Evolutionary conservation across 2,329 filamentous ascomycete species (phyloP).

Genomic region (Paecilomyces sp.): DNA sequence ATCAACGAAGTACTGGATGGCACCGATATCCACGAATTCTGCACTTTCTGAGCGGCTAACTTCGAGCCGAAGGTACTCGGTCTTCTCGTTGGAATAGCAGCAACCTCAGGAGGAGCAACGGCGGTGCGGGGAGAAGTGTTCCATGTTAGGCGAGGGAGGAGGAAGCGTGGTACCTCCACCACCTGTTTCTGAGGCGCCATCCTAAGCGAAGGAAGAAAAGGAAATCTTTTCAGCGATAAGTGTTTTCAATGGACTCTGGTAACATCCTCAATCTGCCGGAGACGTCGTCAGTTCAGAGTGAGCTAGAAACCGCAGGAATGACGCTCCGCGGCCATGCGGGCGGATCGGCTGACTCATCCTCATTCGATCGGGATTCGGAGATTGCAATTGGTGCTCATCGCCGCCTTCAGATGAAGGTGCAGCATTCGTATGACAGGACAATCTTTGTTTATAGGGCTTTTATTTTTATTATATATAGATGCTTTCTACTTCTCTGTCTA

Average conservation of each 20-base stretch:
- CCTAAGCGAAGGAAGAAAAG: not conserved
- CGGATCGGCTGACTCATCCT: not conserved
- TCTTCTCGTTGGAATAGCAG: slow-evolving; percentile 14
- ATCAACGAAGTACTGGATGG: slow-evolving; percentile 7
- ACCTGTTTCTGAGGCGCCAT: slow-evolving; percentile 38
- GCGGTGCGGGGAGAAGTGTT: slow-evolving; percentile 28
- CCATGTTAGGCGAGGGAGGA: slow-evolving; percentile 37
- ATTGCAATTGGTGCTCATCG: not conserved
- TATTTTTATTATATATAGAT: not conserved
- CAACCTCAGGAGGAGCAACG: slow-evolving; percentile 19
- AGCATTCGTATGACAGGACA: not conserved
- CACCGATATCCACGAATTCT: slow-evolving; percentile 6
- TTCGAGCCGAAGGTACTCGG: slow-evolving; percentile 15
- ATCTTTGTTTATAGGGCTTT: not conserved
- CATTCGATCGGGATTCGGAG: not conserved
- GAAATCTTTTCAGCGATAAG: not conserved
- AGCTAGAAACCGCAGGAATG: not conserved
- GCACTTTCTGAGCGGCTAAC: slow-evolving; percentile 13
- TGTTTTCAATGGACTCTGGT: not conserved
- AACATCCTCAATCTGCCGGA: not conserved
- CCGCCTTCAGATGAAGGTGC: not conserved
- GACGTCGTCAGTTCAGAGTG: not conserved
- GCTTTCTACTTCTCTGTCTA: not conserved
- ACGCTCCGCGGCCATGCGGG: not conserved
- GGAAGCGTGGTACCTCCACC: slow-evolving; percentile 35